Evolutionary conservation across 768 basidiomycete genomes (phyloP).

Genomic region (Suillus hirtellus): DNA sequence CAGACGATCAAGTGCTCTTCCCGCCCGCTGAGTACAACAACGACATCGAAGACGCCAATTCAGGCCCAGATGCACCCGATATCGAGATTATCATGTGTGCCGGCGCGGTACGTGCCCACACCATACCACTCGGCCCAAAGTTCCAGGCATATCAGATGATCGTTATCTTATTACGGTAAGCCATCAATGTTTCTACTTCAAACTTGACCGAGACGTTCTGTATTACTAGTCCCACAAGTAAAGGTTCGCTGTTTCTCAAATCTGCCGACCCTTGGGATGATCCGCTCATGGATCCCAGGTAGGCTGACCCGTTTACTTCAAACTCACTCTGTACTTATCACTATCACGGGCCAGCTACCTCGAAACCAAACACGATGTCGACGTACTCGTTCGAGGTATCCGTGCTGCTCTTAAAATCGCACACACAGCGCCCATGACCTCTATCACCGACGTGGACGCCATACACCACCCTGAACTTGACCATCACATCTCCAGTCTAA

Average conservation of each 20-base stretch:
- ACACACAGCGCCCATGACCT: conserved; percentile 38
- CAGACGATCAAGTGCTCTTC: conserved; percentile 33
- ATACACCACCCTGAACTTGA: conserved; percentile 36
- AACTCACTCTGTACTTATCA: conserved; percentile 15
- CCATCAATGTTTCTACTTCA: neutral
- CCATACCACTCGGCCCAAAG: neutral
- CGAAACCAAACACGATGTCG: conserved; percentile 40
- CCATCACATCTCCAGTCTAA: conserved; percentile 35
- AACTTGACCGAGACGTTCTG: neutral
- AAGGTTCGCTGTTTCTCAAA: conserved; percentile 40
- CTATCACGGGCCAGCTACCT: conserved; percentile 38
- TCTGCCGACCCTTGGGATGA: conserved; percentile 42
- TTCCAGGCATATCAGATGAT: conserved; percentile 23
- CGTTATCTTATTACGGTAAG: conserved; percentile 27
- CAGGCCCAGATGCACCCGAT: conserved; percentile 31
- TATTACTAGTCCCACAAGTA: conserved; percentile 42
- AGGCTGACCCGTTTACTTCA: conserved; percentile 18
- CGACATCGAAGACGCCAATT: conserved; percentile 31
- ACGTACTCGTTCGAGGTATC: conserved; percentile 41
- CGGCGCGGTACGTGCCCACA: neutral
- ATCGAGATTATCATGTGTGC: conserved; percentile 29
- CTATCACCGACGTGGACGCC: conserved; percentile 35
- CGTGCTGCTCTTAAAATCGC: conserved; percentile 39
- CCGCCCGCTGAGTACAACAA: conserved; percentile 29
- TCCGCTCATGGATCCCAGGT: conserved; percentile 48